These are phyloP conservation scores for Coemansia asiatica DNA, from an alignment of 192 early-diverging fungal species.

Conservation along the genomic window DNA sequence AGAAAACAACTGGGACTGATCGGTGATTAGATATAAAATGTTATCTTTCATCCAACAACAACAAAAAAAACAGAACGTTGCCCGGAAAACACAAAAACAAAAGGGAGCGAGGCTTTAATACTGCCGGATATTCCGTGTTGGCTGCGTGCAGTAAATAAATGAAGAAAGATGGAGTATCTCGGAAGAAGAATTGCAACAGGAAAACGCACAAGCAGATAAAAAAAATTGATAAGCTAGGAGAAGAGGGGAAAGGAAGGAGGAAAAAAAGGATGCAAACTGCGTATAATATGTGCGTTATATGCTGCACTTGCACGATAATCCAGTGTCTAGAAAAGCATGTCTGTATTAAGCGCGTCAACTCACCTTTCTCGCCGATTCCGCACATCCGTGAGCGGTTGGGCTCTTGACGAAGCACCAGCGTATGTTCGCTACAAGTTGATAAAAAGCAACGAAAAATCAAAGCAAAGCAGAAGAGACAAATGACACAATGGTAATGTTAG, in stretches of 20 bases:
- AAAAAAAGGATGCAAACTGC: constrained; percentile 3
- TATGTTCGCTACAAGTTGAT: constrained; percentile 47
- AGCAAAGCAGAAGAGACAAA: not conserved
- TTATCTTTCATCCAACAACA: not conserved
- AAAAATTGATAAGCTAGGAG: not conserved
- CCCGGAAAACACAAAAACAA: not conserved
- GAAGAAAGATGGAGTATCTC: constrained; percentile 5
- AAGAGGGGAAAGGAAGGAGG: not conserved
- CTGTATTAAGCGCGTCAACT: constrained; percentile 10
- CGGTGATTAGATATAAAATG: constrained; percentile 1
- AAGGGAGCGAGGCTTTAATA: constrained; percentile 5
- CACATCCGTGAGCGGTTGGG: constrained; percentile 91
- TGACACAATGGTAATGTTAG: not conserved
- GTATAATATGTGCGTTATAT: not conserved
- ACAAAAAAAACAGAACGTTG: not conserved
- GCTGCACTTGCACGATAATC: not conserved
- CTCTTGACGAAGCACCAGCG: constrained; percentile 76
- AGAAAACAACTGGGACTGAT: not conserved
- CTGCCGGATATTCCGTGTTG: not conserved
- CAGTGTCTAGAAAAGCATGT: not conserved
- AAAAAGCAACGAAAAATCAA: not conserved
- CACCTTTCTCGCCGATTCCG: constrained; percentile 92
- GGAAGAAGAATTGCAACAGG: not conserved
- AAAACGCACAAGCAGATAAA: not conserved
- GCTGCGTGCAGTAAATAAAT: not conserved